Evolutionary conservation across 805 yeast genomes (phyloP).

Genomic region (Lipomyces orientalis): DNA sequence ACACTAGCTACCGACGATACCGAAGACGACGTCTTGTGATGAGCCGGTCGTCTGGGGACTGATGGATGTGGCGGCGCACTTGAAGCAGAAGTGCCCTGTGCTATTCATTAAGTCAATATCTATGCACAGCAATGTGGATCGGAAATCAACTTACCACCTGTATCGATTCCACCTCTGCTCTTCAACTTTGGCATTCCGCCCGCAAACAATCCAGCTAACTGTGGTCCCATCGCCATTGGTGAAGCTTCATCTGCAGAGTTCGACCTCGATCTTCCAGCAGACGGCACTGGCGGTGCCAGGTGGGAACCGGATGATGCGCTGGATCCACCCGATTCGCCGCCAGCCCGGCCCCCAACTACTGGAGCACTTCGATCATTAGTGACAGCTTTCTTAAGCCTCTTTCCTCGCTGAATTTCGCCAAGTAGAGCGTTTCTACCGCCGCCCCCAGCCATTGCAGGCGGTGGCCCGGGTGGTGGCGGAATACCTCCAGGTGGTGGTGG

Average conservation of each 20-base stretch:
- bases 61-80: constrained; percentile 26
- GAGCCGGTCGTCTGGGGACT: constrained; percentile 30
- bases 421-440: constrained; percentile 52
- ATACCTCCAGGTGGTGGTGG: constrained; percentile 38
- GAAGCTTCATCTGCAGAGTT: constrained; percentile 1
- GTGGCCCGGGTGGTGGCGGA: constrained; percentile 36
- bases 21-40: constrained; percentile 28
- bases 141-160: constrained; percentile 34
- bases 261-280: constrained; percentile 17
- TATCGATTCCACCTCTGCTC: constrained; percentile 48
- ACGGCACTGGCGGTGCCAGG: constrained; percentile 38
- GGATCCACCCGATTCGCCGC: constrained; percentile 14
- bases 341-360: constrained; percentile 49
- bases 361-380: constrained; percentile 76
- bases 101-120: not conserved
- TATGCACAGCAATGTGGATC: not conserved
- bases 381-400: constrained; percentile 60
- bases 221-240: constrained; percentile 20
- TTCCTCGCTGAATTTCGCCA: constrained; percentile 82
- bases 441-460: constrained; percentile 33
- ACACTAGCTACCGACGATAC: constrained; percentile 10
- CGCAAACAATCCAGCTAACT: constrained; percentile 70
- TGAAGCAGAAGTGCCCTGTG: constrained; percentile 20
- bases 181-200: constrained; percentile 80
- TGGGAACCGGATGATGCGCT: constrained; percentile 25